These are phyloP conservation scores for Cercospora brassicicola DNA, from an alignment of 2,329 filamentous ascomycete genomes.

Conservation along the genomic window DNA sequence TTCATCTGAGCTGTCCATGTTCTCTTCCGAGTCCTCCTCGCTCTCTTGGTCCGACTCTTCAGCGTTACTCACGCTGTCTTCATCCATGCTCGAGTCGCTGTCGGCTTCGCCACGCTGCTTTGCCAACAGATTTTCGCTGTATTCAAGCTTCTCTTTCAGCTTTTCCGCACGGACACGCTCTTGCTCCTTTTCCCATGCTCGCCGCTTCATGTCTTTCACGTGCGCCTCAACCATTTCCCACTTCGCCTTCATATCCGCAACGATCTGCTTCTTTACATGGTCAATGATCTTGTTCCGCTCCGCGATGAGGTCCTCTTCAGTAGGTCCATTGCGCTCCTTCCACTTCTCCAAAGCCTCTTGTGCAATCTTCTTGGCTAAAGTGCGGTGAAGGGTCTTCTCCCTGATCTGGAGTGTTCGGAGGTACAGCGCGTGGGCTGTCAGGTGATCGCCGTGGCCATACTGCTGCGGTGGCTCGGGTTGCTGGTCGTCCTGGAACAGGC, in stretches of 20 bases:
- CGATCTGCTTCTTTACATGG: slow-evolving; percentile 70
- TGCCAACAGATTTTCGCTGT: slow-evolving; percentile 36
- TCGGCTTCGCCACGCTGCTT: slow-evolving; percentile 36
- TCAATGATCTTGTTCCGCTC: slow-evolving; percentile 68
- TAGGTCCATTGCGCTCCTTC: slow-evolving; percentile 71
- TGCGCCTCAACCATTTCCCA: slow-evolving; percentile 61
- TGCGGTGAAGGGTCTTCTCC: slow-evolving; percentile 75
- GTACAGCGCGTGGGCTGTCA: slow-evolving; percentile 74
- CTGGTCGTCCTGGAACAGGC: slow-evolving; percentile 41
- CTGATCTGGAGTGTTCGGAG: slow-evolving; percentile 77
- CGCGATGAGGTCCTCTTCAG: slow-evolving; percentile 74
- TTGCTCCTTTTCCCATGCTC: slow-evolving; percentile 62
- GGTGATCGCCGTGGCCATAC: slow-evolving; percentile 84
- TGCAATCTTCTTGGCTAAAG: slow-evolving; percentile 75
- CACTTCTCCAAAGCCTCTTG: slow-evolving; percentile 75
- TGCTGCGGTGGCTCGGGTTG: slow-evolving; percentile 73
- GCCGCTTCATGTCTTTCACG: slow-evolving; percentile 57
- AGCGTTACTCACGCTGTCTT: slow-evolving; percentile 23
- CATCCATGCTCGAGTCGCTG: slow-evolving; percentile 36
- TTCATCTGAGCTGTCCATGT: slow-evolving; percentile 38
- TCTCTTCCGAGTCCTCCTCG: slow-evolving; percentile 34
- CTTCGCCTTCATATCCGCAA: slow-evolving; percentile 62
- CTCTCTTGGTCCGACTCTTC: slow-evolving; percentile 41
- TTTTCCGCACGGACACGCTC: slow-evolving; percentile 70
- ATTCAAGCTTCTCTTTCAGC: slow-evolving; percentile 57